Evolutionary conservation across 1,139 yeast species (phyloP), one percentile per base, ranked within the genome.

Genomic region (Taphrina deformans): DNA sequence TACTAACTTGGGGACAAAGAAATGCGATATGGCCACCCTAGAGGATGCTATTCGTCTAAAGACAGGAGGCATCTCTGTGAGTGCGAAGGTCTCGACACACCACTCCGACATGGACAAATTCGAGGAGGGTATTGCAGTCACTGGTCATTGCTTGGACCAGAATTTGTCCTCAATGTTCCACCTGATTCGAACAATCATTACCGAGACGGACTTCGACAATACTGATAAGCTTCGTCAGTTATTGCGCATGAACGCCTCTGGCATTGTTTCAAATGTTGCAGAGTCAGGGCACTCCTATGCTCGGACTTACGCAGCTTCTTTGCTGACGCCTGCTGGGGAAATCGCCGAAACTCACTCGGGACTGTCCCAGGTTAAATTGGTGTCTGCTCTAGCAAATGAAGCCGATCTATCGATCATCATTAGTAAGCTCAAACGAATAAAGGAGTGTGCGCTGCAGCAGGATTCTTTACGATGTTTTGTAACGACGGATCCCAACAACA

Each of bases 221-320:
- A 78, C 85, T 65, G 87, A 86, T 62, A 93, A 92, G 72, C 79
- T 93, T 67, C 80, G 84, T 68, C 85, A 89, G 1, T 79, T 93
- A 69, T 84, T 95, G 53, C 88, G 87, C 71, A 83, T 86, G 62
- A 76, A 87, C 73, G 70, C 70, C 1, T 61, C 70, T 31, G 73
- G 70, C 27, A 88, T 89, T 0, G 88, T 92, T 51, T 92, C 90
- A 71, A 90, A 89, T 71, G 79, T 91, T 62, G 93, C 97, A 5
- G 96, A 92, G 68, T 80, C 88, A 60, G 99, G 99, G 0, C 98
- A 93, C 73, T 80, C 87, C 1, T 92, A 82, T 76, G 97, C 98
- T 1, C 82, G 85, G 70, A 80, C 85, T 3, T 84, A 79, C 70
- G 86, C 96, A 2, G 79, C 83, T 46, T 82, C 96, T 0, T 82